These are phyloP conservation scores for Heliocybe sulcata DNA, from an alignment of 1,284 basidiomycete species.

Conservation along the genomic window DNA sequence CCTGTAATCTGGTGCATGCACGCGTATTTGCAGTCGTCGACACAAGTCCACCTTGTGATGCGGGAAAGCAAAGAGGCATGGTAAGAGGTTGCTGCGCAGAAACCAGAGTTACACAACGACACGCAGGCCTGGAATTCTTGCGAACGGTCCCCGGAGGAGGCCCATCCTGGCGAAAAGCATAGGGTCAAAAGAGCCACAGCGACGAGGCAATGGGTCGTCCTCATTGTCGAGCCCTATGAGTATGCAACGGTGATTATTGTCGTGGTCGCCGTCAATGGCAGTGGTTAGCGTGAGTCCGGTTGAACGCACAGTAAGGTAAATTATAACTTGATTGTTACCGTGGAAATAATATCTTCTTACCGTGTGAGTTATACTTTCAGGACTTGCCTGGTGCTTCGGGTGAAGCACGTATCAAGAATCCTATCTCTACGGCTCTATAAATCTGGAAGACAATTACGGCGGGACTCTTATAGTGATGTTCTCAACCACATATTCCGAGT, in stretches of 20 bases:
- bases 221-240: background rate
- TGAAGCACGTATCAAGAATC: no score
- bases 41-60: constrained; percentile 71
- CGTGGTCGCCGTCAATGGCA: no score
- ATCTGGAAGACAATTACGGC: no score
- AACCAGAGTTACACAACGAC: constrained; percentile 15
- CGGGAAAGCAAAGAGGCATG: constrained; percentile 33
- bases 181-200: background rate
- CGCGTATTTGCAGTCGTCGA: constrained; percentile 82
- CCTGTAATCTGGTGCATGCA: constrained; percentile 86
- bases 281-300: no score
- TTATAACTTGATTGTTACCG: no score
- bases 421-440: no score
- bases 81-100: constrained; percentile 24
- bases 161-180: constrained; percentile 2
- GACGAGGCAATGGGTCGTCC: background rate
- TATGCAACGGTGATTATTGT: no score
- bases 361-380: no score
- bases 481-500: constrained; percentile 95
- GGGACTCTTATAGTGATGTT: constrained; percentile 68
- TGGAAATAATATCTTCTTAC: no score
- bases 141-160: constrained; percentile 26
- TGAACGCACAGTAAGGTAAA: no score
- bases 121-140: constrained; percentile 20
- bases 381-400: no score